Evolutionary conservation across 805 yeast genomes (phyloP).

Genomic region (Yamadazyma sp.): DNA sequence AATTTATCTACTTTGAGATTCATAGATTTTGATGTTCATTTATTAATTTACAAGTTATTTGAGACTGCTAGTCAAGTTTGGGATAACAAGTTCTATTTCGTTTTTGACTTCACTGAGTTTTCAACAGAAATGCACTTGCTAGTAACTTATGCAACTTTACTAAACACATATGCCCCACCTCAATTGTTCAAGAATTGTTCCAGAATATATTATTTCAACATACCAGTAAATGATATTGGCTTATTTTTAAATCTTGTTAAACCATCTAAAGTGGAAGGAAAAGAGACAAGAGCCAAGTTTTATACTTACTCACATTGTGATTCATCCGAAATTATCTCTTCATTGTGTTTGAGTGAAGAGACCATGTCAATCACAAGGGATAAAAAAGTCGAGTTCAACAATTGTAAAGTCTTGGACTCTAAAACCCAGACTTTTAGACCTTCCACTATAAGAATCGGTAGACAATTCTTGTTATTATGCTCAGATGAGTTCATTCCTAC

Average conservation of each 20-base stretch:
- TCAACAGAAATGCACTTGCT: slow-evolving; percentile 20
- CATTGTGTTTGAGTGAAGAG: slow-evolving; percentile 33
- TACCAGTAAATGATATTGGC: slow-evolving; percentile 32
- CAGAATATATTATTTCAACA: slow-evolving; percentile 50
- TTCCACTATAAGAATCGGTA: slow-evolving; percentile 65
- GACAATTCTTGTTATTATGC: slow-evolving; percentile 59
- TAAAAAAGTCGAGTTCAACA: slow-evolving; percentile 31
- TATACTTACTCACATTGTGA: slow-evolving; percentile 35
- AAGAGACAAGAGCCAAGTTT: slow-evolving; percentile 16
- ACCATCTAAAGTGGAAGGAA: slow-evolving; percentile 14
- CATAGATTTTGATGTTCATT: slow-evolving; percentile 42
- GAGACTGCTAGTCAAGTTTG: slow-evolving; percentile 69
- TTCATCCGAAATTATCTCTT: slow-evolving; percentile 28
- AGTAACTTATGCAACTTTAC: slow-evolving; percentile 27
- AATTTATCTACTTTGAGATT: slow-evolving; percentile 34
- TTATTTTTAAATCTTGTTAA: slow-evolving; percentile 21
- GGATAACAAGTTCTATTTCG: slow-evolving; percentile 60
- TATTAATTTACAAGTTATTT: slow-evolving; percentile 55
- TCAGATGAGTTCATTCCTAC: slow-evolving; percentile 20
- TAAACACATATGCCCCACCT: slow-evolving; percentile 49
- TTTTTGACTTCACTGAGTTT: slow-evolving; percentile 70
- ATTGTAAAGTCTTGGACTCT: slow-evolving; percentile 47
- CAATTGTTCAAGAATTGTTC: slow-evolving; percentile 51
- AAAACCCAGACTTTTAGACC: slow-evolving; percentile 51
- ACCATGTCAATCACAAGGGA: slow-evolving; percentile 35